Base-by-base conservation (phyloP, 192 early-diverging fungal genomes). In the Coemansia sp. region DNA sequence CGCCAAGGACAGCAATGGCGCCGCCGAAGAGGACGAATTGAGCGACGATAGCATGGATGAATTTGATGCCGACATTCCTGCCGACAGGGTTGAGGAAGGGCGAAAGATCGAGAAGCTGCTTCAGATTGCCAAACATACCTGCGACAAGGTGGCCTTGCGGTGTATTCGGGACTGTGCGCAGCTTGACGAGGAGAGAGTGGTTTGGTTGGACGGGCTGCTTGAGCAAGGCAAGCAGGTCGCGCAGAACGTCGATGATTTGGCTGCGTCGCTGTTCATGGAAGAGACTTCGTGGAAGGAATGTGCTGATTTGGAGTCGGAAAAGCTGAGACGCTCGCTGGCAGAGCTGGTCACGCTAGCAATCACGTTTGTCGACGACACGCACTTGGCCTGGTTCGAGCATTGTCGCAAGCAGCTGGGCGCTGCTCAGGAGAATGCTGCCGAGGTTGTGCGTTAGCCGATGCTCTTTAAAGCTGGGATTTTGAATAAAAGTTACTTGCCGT, bases 331-430 rank as follows among this genome's bases (percentile, higher is more conserved):
- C 4, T 47, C 49, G 19, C 35, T 75, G 28, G 32, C 27, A n/a
- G 50, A 45, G 2, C 48, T 75, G 20, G 31, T 68, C 4, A 64
- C 64, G 1, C 43, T 75, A 28, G 72, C 72, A 6, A 68, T 75
- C 23, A 75, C 72, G 3, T 75, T 75, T 75, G 72, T 75, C 8
- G 65, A 68, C 15, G 72, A 75, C 58, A 50, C 56, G 27, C 72
- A 75, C 25, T 42, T 75, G 39, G n/a, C 57, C 5, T 75, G 72
- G 72, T 75, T 75, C 54, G 65, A 75, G 35, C 39, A 50, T 1
- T 64, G 65, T 7, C 61, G 65, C 42, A 68, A 56, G 45, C 53
- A 60, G 26, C 50, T 75, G 2, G 61, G 60, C 30, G 50, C 46
- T 19, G 11, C 58, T 7, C 58, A 64, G 58, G 27, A 60, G 17